Conservation (phyloP, 2,329 filamentous ascomycete species). For the Thielaviopsis populi region DNA sequence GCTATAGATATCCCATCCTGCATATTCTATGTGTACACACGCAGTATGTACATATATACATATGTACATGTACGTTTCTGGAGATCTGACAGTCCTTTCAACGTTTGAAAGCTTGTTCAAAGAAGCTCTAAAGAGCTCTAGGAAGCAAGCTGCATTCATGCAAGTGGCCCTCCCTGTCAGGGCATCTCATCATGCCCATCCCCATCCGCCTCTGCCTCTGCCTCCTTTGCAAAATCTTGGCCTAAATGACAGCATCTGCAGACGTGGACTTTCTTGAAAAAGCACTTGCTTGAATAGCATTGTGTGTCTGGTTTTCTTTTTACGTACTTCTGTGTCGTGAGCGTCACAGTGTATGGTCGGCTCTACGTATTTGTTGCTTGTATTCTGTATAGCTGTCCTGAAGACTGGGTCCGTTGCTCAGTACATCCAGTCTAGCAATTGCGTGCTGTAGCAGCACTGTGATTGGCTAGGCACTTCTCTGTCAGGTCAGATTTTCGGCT, state of each 20-base stretch:
- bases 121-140: no score
- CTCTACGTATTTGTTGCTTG: no score
- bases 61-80: no score
- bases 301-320: no score
- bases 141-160: not conserved
- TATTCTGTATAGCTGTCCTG: not conserved
- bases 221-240: slow-evolving; percentile 17
- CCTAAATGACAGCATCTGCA: not conserved
- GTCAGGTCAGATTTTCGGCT: slow-evolving; percentile 20
- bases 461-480: slow-evolving; percentile 22
- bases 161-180: slow-evolving; percentile 4
- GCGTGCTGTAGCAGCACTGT: slow-evolving; percentile 23
- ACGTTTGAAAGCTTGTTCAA: not conserved
- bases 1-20: no score
- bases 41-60: not conserved
- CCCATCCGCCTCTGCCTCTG: no score
- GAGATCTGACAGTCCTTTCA: not conserved
- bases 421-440: slow-evolving; percentile 19
- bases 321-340: no score
- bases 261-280: not conserved
- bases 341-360: no score
- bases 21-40: no score
- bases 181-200: no score
- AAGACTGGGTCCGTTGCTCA: not conserved
- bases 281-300: not conserved